These are phyloP conservation scores for Calocybe cyanea DNA, from an alignment of 768 basidiomycete genomes.

Conservation along the genomic window DNA sequence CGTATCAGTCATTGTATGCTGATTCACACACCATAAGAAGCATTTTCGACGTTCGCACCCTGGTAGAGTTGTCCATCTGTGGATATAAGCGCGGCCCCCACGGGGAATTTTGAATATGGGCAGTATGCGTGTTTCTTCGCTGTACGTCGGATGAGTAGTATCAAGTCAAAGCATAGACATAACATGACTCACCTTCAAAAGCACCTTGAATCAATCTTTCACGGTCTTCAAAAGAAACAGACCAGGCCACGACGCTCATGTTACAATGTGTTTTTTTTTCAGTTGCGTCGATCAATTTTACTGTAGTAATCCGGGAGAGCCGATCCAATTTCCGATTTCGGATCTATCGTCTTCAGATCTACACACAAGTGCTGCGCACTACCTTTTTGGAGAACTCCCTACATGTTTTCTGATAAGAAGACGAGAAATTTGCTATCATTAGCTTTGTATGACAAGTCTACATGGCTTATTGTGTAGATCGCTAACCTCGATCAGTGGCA, in stretches of 20 bases:
- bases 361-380: too few species aligned
- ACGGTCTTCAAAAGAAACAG: conserved; percentile 39
- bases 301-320: too few species aligned
- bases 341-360: too few species aligned
- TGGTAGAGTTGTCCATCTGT: conserved; percentile 68
- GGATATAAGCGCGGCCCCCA: conserved; percentile 82
- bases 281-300: too few species aligned
- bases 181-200: conserved; percentile 44
- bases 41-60: conserved; percentile 94
- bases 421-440: too few species aligned
- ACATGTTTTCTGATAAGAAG: too few species aligned
- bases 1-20: neutral
- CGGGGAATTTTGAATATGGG: conserved; percentile 89
- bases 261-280: too few species aligned
- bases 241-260: conserved; percentile 23
- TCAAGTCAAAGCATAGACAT: neutral
- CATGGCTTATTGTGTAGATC: too few species aligned
- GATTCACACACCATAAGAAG: conserved; percentile 65
- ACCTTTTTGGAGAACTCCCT: too few species aligned
- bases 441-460: too few species aligned
- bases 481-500: too few species aligned
- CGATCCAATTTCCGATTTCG: too few species aligned
- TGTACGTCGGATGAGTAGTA: conserved; percentile 19
- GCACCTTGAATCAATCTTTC: conserved; percentile 52
- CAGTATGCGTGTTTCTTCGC: conserved; percentile 72